These are phyloP conservation scores for Colletotrichum tamarilloi DNA, from an alignment of 2,329 filamentous ascomycete genomes.

Conservation along the genomic window DNA sequence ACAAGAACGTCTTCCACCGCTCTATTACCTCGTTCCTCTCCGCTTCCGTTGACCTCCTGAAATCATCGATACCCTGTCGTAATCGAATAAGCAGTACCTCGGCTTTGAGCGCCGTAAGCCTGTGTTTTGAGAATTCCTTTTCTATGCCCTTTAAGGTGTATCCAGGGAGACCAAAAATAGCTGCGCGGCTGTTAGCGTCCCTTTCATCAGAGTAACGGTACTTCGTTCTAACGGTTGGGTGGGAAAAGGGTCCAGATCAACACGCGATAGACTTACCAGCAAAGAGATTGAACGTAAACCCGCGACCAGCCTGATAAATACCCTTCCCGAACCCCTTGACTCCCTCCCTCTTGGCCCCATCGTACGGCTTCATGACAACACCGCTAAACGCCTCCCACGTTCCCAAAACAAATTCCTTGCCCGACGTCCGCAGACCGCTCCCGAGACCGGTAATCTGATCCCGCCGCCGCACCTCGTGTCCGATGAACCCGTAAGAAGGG, in stretches of 20 bases:
- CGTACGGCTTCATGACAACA: constrained; percentile 71
- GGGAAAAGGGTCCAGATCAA: not conserved
- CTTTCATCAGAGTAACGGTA: not conserved
- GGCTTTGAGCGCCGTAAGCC: constrained; percentile 46
- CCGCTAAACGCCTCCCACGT: constrained; percentile 77
- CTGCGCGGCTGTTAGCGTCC: constrained; percentile 38
- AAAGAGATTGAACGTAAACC: constrained; percentile 56
- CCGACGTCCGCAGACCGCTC: constrained; percentile 68
- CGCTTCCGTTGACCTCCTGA: constrained; percentile 37
- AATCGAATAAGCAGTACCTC: constrained; percentile 47
- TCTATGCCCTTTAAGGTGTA: constrained; percentile 66
- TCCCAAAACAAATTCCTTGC: constrained; percentile 72
- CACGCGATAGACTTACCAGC: constrained; percentile 39
- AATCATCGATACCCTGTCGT: constrained; percentile 45
- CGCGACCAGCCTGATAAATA: constrained; percentile 56
- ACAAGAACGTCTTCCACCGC: constrained; percentile 42
- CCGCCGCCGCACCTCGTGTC: constrained; percentile 71
- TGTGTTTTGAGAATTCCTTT: constrained; percentile 54
- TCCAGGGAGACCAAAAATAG: constrained; percentile 59
- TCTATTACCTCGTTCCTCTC: constrained; percentile 38
- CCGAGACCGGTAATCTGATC: constrained; percentile 76
- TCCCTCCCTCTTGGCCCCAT: constrained; percentile 72
- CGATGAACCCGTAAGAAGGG: constrained; percentile 72
- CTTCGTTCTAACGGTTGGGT: not conserved
- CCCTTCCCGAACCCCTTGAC: constrained; percentile 71